A percentile compares a stretch with the other conserved stretches of the same genome.
Evolutionary conservation across 305 asterid species (phyloP).

Genomic region (Fraxinus ornus): DNA sequence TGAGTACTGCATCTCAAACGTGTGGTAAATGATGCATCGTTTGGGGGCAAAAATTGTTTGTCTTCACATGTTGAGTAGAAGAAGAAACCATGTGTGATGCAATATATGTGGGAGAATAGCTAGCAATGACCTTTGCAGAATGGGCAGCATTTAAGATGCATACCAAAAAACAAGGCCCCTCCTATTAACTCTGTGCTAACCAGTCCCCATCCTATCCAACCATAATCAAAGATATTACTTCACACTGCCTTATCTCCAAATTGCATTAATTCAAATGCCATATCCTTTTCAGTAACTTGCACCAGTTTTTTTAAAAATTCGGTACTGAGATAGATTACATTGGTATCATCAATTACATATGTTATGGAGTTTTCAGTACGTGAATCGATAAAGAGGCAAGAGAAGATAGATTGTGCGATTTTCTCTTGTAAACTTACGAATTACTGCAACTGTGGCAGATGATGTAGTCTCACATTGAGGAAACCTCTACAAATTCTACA

Average conservation of each 20-base stretch:
- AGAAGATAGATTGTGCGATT: not conserved
- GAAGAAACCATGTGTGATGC: not conserved
- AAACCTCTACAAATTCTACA: too few species aligned
- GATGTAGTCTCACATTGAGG: not conserved
- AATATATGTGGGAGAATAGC: not conserved
- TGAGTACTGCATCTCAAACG: not conserved
- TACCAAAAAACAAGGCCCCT: conserved; percentile 4
- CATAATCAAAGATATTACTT: conserved; percentile 8
- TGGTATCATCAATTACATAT: not conserved
- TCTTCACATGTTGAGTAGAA: not conserved
- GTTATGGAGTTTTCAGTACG: not conserved
- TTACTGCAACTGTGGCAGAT: not conserved
- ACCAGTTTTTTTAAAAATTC: not conserved
- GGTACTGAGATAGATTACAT: not conserved
- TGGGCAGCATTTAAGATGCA: conserved; percentile 16
- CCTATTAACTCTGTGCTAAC: not conserved
- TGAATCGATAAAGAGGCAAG: not conserved
- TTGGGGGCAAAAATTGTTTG: not conserved
- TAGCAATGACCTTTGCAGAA: not conserved
- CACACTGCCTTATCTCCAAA: conserved; percentile 3
- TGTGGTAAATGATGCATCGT: not conserved
- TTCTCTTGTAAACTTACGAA: not conserved
- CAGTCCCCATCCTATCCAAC: conserved; percentile 10
- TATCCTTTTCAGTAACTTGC: not conserved
- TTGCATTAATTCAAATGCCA: not conserved